phyloP scores from a whole-genome alignment of 2,329 filamentous ascomycete genomes.

The Colletotrichum orbiculare region DNA sequence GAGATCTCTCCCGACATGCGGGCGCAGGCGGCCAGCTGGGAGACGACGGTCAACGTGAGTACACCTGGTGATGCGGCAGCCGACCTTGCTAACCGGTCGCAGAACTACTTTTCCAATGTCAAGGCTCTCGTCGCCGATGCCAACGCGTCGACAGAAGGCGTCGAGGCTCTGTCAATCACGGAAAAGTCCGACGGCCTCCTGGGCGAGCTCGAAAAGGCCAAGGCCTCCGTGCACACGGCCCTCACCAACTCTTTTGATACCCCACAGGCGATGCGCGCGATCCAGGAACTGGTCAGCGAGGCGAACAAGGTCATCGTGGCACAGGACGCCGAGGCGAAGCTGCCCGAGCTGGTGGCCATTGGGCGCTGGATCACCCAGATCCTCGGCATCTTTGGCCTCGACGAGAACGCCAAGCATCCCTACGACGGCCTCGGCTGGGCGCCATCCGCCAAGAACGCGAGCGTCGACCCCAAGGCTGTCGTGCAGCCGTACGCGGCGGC shows the following conservation, averaged over 20 bases:
- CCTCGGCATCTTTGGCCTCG: slow-evolving; percentile 85
- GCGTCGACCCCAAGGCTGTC: slow-evolving; percentile 56
- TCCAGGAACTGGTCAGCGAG: slow-evolving; percentile 81
- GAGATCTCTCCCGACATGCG: slow-evolving; percentile 90
- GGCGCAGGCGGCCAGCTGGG: slow-evolving; percentile 80
- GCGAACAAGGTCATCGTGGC: slow-evolving; percentile 70
- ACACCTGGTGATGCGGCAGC: not conserved
- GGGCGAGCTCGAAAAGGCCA: slow-evolving; percentile 62
- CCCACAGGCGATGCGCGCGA: slow-evolving; percentile 79
- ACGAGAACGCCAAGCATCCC: slow-evolving; percentile 66
- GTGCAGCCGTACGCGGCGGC: slow-evolving; percentile 58
- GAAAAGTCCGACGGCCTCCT: slow-evolving; percentile 45
- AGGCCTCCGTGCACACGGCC: slow-evolving; percentile 66
- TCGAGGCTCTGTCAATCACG: slow-evolving; percentile 53
- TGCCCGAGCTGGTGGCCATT: slow-evolving; percentile 63
- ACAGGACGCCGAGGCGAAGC: slow-evolving; percentile 53
- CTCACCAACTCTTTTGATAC: slow-evolving; percentile 92
- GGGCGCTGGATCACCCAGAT: slow-evolving; percentile 87
- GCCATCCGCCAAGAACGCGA: slow-evolving; percentile 47
- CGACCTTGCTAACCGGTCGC: slow-evolving; percentile 18
- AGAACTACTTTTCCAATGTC: slow-evolving; percentile 70
- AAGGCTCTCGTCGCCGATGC: slow-evolving; percentile 65
- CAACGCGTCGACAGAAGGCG: slow-evolving; percentile 43
- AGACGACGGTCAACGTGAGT: slow-evolving; percentile 76
- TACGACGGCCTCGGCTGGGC: slow-evolving; percentile 70